Evolutionary conservation across 495 filamentous ascomycete genomes (phyloP).

Genomic region (Hypoxylon trugodes): DNA sequence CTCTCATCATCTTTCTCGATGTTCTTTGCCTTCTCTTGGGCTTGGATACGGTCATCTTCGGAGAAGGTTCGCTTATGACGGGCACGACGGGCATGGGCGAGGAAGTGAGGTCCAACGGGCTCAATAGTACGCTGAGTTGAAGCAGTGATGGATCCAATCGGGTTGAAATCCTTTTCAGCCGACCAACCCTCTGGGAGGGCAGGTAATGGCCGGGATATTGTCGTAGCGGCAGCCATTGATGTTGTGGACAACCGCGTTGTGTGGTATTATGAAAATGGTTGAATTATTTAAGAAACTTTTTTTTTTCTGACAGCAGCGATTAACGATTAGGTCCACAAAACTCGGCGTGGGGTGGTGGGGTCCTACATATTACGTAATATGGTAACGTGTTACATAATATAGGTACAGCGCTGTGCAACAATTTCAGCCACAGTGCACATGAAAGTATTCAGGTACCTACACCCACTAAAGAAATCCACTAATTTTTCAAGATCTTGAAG

Average conservation of each 20-base stretch:
- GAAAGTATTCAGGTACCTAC: too few species aligned
- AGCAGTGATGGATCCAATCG: constrained; percentile 68
- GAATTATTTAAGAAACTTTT: constrained; percentile 29
- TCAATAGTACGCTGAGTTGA: constrained; percentile 86
- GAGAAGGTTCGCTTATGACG: constrained; percentile 98
- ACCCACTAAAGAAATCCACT: too few species aligned
- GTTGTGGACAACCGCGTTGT: not conserved
- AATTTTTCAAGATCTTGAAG: constrained; percentile 50
- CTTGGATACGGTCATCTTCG: constrained; percentile 97
- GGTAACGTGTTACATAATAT: too few species aligned
- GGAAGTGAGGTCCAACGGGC: constrained; percentile 95
- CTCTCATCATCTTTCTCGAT: constrained; percentile 89
- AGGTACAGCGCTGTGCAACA: too few species aligned
- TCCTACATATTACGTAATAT: constrained; percentile 46
- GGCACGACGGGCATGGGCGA: constrained; percentile 94
- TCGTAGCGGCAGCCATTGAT: constrained; percentile 52
- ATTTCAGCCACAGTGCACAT: not conserved
- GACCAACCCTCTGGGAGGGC: constrained; percentile 82
- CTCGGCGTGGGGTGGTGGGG: too few species aligned
- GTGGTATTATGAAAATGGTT: too few species aligned
- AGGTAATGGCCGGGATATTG: constrained; percentile 68
- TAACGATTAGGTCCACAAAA: too few species aligned
- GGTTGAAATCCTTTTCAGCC: constrained; percentile 90
- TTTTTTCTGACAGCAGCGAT: constrained; percentile 4
- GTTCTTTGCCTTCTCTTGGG: constrained; percentile 92